These are phyloP conservation scores for Leccinum subtestaceum DNA, from an alignment of 768 basidiomycete species.

Conservation along the genomic window DNA sequence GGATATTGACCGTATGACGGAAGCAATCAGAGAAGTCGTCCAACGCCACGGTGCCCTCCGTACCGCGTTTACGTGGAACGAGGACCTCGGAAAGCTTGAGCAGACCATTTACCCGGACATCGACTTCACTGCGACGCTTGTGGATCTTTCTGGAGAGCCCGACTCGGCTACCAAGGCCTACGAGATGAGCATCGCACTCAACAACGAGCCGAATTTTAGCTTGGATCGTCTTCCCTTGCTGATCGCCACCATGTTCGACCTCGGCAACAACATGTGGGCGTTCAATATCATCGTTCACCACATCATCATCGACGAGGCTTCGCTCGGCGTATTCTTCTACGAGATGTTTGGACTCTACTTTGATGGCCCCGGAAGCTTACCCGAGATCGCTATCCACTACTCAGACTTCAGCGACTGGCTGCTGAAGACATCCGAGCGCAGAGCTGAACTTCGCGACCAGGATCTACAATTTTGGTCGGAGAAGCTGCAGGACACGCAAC, in stretches of 20 bases:
- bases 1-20: slow-evolving; percentile 28
- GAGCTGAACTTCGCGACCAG: slow-evolving; percentile 24
- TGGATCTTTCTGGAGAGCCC: slow-evolving; percentile 29
- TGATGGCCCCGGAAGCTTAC: slow-evolving; percentile 25
- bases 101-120: slow-evolving; percentile 30
- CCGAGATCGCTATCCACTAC: slow-evolving; percentile 22
- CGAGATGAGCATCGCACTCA: slow-evolving; percentile 28
- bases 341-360: slow-evolving; percentile 29
- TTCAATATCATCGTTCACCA: slow-evolving; percentile 32
- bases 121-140: slow-evolving; percentile 20
- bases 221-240: slow-evolving; percentile 27
- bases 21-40: slow-evolving; percentile 26
- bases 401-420: slow-evolving; percentile 26
- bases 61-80: slow-evolving; percentile 30
- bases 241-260: slow-evolving; percentile 27
- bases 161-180: slow-evolving; percentile 28
- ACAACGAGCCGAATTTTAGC: slow-evolving; percentile 24
- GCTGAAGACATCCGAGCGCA: slow-evolving; percentile 27
- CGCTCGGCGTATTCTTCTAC: slow-evolving; percentile 29
- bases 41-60: slow-evolving; percentile 31
- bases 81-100: slow-evolving; percentile 27
- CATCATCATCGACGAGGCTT: slow-evolving; percentile 32
- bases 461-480: slow-evolving; percentile 28
- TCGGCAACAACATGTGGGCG: slow-evolving; percentile 20
- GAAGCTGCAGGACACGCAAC: slow-evolving; percentile 14